A percentile compares a stretch with the other conserved stretches of the same genome.
These are phyloP conservation scores for Aspergillus sp. DNA, from an alignment of 2,329 filamentous ascomycete species.

Conservation along the genomic window DNA sequence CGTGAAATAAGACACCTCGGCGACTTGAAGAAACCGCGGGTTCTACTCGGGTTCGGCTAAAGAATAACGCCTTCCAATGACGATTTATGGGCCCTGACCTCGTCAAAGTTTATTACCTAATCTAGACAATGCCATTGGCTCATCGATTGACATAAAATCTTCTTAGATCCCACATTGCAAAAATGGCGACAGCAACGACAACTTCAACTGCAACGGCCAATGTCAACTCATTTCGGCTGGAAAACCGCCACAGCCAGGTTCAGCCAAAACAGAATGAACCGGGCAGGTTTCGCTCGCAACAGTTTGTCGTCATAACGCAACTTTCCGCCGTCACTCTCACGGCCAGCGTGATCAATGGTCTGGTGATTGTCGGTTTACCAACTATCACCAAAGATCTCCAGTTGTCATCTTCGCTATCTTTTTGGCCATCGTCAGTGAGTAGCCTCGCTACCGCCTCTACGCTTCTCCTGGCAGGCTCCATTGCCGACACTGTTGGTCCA, in stretches of 20 bases:
- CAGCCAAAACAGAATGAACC: neutral
- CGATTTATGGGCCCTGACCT: too few species aligned
- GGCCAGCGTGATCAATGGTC: constrained; percentile 28
- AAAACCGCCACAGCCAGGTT: neutral
- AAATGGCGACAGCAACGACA: too few species aligned
- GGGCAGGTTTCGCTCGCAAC: constrained; percentile 2
- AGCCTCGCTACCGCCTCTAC: constrained; percentile 28
- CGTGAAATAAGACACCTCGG: too few species aligned
- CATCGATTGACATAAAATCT: too few species aligned
- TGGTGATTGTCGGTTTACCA: constrained; percentile 40
- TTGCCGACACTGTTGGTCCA: constrained; percentile 49
- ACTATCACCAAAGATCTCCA: constrained; percentile 34
- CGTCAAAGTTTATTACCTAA: too few species aligned
- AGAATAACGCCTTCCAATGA: too few species aligned
- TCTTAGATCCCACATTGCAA: too few species aligned
- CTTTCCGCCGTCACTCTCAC: constrained; percentile 19
- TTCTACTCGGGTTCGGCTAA: too few species aligned
- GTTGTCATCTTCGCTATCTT: constrained; percentile 16
- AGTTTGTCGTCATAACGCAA: constrained; percentile 9
- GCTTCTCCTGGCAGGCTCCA: constrained; percentile 46
- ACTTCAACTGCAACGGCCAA: too few species aligned
- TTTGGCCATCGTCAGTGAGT: constrained; percentile 24
- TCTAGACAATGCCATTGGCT: too few species aligned
- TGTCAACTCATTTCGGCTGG: neutral
- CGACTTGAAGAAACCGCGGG: too few species aligned